Percentiles rank a stretch among this genome's conserved stretches.
Evolutionary conservation across 805 yeast species (phyloP).

Genomic region (Candida wancherniae): DNA sequence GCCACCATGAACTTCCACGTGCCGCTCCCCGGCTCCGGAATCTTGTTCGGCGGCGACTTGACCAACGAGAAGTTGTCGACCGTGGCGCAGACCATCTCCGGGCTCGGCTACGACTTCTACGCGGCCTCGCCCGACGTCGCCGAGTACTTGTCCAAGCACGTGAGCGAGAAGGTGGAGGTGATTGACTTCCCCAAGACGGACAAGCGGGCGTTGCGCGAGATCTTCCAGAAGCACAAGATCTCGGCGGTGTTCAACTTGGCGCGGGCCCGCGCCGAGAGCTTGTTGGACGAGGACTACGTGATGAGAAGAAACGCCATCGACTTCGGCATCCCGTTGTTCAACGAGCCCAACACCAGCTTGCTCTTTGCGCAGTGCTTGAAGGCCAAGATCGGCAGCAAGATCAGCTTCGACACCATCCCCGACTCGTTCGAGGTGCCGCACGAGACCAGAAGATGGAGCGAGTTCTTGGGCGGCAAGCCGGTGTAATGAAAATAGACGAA

Average conservation of each 20-base stretch:
- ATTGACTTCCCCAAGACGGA: conserved; percentile 92
- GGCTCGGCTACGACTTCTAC: conserved; percentile 77
- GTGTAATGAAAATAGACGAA: conserved; percentile 35
- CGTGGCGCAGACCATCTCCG: conserved; percentile 65
- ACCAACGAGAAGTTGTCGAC: conserved; percentile 62
- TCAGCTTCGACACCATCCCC: conserved; percentile 39
- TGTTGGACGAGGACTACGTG: conserved; percentile 85
- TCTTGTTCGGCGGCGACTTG: conserved; percentile 92
- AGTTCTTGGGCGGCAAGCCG: conserved; percentile 90
- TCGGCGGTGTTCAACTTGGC: conserved; percentile 91
- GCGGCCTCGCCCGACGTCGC: conserved; percentile 72
- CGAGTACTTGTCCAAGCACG: conserved; percentile 54
- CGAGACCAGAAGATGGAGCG: conserved; percentile 96
- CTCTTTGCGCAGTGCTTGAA: conserved; percentile 81
- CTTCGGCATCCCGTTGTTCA: conserved; percentile 92
- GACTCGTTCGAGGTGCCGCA: conserved; percentile 59
- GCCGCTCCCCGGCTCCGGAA: conserved; percentile 85
- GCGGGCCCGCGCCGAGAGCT: conserved; percentile 76
- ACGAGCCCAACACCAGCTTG: conserved; percentile 90
- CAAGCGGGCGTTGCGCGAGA: conserved; percentile 88
- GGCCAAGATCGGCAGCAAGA: conserved; percentile 55
- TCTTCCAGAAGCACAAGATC: conserved; percentile 82
- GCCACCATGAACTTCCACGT: conserved; percentile 95
- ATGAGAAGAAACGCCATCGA: conserved; percentile 99
- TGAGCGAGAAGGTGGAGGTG: conserved; percentile 48